Evolutionary conservation across 257 asterid genomes (phyloP), one percentile per base, ranked within the genome.

Genomic region (Plantago major): DNA sequence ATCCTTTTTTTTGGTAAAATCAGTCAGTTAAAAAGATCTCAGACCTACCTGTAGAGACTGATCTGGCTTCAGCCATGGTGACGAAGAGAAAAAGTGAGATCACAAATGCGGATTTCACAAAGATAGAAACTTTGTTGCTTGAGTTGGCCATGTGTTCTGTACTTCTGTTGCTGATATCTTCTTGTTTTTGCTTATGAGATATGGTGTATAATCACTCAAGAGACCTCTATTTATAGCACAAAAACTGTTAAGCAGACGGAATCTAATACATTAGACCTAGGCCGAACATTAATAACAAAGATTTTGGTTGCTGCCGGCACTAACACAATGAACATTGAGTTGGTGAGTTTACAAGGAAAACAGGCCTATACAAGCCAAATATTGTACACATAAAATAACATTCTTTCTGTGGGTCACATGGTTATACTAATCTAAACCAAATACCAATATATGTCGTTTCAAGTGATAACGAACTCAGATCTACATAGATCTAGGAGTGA

Each of bases 81-180:
- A 74, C n/a, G 47, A 62, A 22, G 53, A 71, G 65, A 28, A 78
- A 17, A 46, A 80, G 15, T 9, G 75, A 40, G 59, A 66, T 16
- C 50, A 68, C 6, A 43, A 46, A 44, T n/a, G 62, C 45, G 6
- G 60, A 56, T n/a, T 49, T 53, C 49, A 72, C 46, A 60, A 66
- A 12, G 14, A 50, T 66, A 14, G 74, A 33, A 8, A 54, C 13
- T 15, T 55, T 73, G 53, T 42, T 56, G 74, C 62, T 53, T 44
- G 68, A 16, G 42, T 64, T 69, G 42, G 73, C 79, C 86, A 80
- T 76, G 49, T 22, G 26, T 22, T 1, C 2, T 22, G 26, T 22
- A 22, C 26, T 22, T 4, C 7, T 33, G 40, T 33, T 33, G 40
- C 6, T 33, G 40, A 33, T 33, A 33, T 33, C 26, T 22, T 22